Base-by-base conservation (phyloP, 257 asterid genomes). In the Penstemon davidsonii region DNA sequence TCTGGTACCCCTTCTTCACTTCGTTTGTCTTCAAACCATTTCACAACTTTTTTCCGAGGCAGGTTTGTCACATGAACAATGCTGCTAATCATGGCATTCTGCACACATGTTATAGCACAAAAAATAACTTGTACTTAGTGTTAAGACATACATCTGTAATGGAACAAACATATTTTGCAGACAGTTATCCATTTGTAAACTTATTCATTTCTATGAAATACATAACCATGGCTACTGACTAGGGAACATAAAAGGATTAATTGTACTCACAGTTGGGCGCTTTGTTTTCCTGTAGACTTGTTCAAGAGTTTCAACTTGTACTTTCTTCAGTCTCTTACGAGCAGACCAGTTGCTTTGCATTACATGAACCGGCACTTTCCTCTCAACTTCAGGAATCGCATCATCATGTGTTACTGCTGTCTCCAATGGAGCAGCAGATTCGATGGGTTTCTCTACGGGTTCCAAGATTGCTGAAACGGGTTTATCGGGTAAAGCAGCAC, bases 21-120 rank as follows among this genome's bases (percentile, higher is more conserved):
- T 53, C 99, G 83, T 74, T 76, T 91, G 75, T 94, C 97, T 82
- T 94, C 96, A 1, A 94, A 91, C 99, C 96, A 93, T 73, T 93
- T 88, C 82, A 93, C 83, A 1, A 93, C 96, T 79, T 72, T 85
- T 70, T 77, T 88, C 42, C 90, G 88, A 3, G 99, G 97, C 74
- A 94, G 85, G 78, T 87, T 91, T 11, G 95, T 88, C 69, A 87
- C 88, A 52, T 91, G 96, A 69, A 91, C 96, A 8, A 88, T 87
- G 88, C 91, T 90, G 84, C 95, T 84, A 40, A 93, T 62, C 89
- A 88, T 88, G 41, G 96, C 82, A 70, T 93, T 90, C 97, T 93
- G 91, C 75, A 78, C 5, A n/a, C 46, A 62, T 15, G 8, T 62
- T 57, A 37, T 36, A 37, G 42, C 9, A 11, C 36, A 67, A 3